A percentile compares a stretch with the other conserved stretches of the same genome.
These are phyloP conservation scores for Neofusicoccum laricinum DNA, from an alignment of 2,329 filamentous ascomycete genomes.

Conservation along the genomic window DNA sequence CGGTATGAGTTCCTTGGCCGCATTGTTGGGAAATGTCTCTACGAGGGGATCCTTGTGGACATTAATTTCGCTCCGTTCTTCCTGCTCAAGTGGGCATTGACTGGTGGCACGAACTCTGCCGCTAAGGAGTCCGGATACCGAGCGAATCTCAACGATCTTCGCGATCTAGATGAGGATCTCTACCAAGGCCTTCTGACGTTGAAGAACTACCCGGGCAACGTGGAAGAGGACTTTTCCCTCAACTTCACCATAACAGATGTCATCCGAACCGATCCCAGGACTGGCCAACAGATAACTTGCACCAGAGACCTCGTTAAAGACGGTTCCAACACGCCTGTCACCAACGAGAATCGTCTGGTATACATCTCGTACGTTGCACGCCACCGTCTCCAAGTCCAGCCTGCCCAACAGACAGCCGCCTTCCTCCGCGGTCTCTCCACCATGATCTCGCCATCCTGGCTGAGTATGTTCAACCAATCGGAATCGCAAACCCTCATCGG, in stretches of 20 bases:
- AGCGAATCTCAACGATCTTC: conserved; percentile 89
- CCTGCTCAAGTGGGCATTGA: conserved; percentile 87
- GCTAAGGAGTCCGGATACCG: conserved; percentile 72
- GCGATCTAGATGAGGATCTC: conserved; percentile 84
- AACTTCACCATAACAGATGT: conserved; percentile 87
- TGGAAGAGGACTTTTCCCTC: conserved; percentile 69
- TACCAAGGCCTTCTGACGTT: conserved; percentile 81
- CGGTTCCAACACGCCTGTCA: conserved; percentile 75
- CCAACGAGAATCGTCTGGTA: conserved; percentile 86
- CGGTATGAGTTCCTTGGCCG: conserved; percentile 90
- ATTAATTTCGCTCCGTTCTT: conserved; percentile 94
- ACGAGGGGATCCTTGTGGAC: conserved; percentile 93
- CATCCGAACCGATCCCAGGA: conserved; percentile 40
- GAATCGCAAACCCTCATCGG: conserved; percentile 92
- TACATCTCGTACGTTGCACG: conserved; percentile 91
- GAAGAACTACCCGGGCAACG: conserved; percentile 81
- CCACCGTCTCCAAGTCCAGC: conserved; percentile 80
- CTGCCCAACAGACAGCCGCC: conserved; percentile 74
- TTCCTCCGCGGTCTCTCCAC: conserved; percentile 82
- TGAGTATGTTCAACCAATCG: conserved; percentile 97
- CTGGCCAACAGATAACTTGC: conserved; percentile 54
- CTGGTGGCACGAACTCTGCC: conserved; percentile 61
- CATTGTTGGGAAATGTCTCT: conserved; percentile 92
- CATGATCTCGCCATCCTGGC: conserved; percentile 89
- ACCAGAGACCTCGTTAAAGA: conserved; percentile 74